Conservation (phyloP, 2,329 filamentous ascomycete species). For the Pestalotiopsis sp. region DNA sequence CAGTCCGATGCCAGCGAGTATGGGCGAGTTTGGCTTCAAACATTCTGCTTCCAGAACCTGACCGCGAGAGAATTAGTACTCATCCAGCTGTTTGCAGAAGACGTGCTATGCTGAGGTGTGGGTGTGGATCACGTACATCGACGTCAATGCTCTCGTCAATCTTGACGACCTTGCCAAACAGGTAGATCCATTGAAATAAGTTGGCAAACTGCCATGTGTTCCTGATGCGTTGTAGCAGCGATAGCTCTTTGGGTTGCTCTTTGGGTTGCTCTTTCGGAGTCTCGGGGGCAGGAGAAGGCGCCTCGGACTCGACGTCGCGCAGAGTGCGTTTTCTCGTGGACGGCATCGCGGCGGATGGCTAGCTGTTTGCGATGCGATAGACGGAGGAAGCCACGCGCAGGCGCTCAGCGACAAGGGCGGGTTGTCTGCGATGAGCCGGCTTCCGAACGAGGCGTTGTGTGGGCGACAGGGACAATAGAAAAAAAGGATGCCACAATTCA, state of each 20-base stretch:
- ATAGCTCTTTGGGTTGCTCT: constrained; percentile 33
- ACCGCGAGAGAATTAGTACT: neutral
- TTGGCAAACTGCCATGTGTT: constrained; percentile 97
- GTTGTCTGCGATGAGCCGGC: neutral
- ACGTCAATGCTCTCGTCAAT: constrained; percentile 88
- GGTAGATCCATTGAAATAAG: constrained; percentile 88
- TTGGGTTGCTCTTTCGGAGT: constrained; percentile 21
- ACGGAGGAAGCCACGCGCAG: neutral
- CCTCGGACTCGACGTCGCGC: constrained; percentile 43
- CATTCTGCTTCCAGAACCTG: constrained; percentile 91
- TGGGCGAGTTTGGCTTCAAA: constrained; percentile 75
- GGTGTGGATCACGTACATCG: constrained; percentile 63
- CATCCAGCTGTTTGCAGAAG: neutral
- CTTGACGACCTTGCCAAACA: constrained; percentile 88
- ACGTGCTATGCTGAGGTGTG: neutral
- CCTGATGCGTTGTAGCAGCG: constrained; percentile 69
- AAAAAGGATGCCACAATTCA: neutral
- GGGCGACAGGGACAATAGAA: neutral
- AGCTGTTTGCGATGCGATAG: constrained; percentile 12
- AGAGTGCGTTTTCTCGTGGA: constrained; percentile 51
- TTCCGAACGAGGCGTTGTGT: neutral
- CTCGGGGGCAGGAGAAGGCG: constrained; percentile 21
- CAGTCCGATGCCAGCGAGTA: constrained; percentile 81
- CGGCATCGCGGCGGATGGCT: constrained; percentile 36
- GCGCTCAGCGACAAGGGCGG: neutral